phyloP scores from a whole-genome alignment of 371 early-diverging fungal species.

The Phascolomyces articulosus region DNA sequence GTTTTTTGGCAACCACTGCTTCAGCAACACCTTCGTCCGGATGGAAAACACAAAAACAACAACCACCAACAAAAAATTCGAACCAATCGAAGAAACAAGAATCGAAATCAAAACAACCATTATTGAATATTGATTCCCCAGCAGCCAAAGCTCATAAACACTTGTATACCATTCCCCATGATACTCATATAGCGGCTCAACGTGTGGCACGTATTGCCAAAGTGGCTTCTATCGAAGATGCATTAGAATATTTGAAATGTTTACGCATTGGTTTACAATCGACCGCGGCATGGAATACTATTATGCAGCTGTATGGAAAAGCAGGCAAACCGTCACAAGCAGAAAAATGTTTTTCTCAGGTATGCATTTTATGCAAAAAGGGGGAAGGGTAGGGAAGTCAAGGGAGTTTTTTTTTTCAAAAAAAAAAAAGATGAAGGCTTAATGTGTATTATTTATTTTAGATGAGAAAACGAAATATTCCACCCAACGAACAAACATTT shows the following conservation, averaged over 20 bases:
- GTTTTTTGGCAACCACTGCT: background rate
- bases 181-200: conserved; percentile 12
- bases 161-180: conserved; percentile 13
- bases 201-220: conserved; percentile 14
- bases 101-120: background rate
- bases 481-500: conserved; percentile 41
- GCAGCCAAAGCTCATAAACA: conserved; percentile 3
- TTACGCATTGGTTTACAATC: conserved; percentile 14
- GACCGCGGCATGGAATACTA: conserved; percentile 17
- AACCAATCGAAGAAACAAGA: background rate
- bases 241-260: conserved; percentile 8
- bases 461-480: conserved; percentile 37
- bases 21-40: no score
- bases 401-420: no score
- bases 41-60: conserved; percentile 1
- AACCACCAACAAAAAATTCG: background rate
- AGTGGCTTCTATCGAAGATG: conserved; percentile 11
- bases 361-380: background rate
- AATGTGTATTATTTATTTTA: background rate
- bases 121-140: conserved; percentile 2
- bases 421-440: no score
- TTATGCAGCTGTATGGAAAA: conserved; percentile 10
- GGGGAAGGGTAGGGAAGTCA: no score
- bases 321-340: conserved; percentile 10
- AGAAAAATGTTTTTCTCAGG: conserved; percentile 16